A percentile compares a stretch with the other conserved stretches of the same genome.
Conservation (phyloP, 352 stramenopile species). For the Elongisporangium prolatum region DNA sequence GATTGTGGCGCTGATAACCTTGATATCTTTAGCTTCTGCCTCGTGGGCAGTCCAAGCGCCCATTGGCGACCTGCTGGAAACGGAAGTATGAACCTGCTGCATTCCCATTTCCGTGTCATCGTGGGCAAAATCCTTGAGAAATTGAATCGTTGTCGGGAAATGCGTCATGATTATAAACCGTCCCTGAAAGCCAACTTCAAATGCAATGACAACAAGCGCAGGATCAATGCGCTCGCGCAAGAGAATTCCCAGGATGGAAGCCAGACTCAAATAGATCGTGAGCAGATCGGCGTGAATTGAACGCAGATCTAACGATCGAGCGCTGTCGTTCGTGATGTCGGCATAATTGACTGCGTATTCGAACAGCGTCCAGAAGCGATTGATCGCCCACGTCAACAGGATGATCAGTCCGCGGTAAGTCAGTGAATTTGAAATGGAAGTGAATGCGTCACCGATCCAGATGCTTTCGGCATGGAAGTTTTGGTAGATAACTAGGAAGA, state of each 20-base stretch:
- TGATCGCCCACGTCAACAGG: conserved; percentile 33
- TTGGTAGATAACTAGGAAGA: conserved; percentile 32
- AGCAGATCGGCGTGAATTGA: conserved; percentile 27
- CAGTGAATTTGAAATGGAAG: conserved; percentile 32
- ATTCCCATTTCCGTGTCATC: conserved; percentile 8
- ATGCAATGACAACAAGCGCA: conserved; percentile 14
- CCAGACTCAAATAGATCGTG: conserved; percentile 27
- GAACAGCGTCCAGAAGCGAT: conserved; percentile 37
- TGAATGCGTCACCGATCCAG: conserved; percentile 46
- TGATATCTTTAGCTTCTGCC: no score
- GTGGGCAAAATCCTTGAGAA: conserved; percentile 11
- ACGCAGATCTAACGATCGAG: conserved; percentile 18
- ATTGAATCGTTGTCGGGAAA: conserved; percentile 11
- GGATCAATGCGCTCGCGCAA: conserved; percentile 25
- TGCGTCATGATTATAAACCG: conserved; percentile 8
- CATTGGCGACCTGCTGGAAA: conserved; percentile 15
- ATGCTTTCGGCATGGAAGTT: conserved; percentile 25
- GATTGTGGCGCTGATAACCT: no score
- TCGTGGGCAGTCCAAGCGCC: conserved; percentile 16
- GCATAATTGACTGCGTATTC: conserved; percentile 27
- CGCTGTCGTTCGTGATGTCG: conserved; percentile 14
- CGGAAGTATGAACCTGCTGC: no score
- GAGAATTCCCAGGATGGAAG: conserved; percentile 23
- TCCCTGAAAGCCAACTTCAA: conserved; percentile 12
- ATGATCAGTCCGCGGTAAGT: conserved; percentile 29